Percentiles rank a stretch among this genome's conserved stretches.
phyloP scores from a whole-genome alignment of 2,329 filamentous ascomycete species.

The Phaeophleospora eucalypticola region DNA sequence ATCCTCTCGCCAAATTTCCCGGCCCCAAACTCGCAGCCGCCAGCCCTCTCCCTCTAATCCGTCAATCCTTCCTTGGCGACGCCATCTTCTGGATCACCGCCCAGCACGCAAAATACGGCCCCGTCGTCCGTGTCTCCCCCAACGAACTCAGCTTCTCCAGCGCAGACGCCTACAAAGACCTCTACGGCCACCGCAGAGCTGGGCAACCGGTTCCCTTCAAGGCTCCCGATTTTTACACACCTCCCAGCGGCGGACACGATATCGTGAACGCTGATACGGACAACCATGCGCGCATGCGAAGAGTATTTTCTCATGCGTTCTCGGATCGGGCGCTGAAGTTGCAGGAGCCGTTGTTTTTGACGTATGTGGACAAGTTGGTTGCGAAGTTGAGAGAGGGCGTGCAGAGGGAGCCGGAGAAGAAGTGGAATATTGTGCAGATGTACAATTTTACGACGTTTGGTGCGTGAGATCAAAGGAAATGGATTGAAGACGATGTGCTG shows the following conservation, averaged over 20 bases:
- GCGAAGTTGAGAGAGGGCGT: conserved; percentile 33
- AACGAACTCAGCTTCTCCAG: conserved; percentile 45
- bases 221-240: conserved; percentile 25
- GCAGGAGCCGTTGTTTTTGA: conserved; percentile 36
- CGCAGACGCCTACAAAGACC: conserved; percentile 40
- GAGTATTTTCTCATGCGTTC: conserved; percentile 16
- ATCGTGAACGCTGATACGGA: conserved; percentile 10
- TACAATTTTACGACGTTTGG: conserved; percentile 32
- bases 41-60: conserved; percentile 5
- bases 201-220: conserved; percentile 9
- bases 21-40: conserved; percentile 29
- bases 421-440: conserved; percentile 27
- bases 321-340: conserved; percentile 31
- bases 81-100: conserved; percentile 6
- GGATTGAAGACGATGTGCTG: too few relatives aligned
- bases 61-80: conserved; percentile 5
- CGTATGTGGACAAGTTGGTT: conserved; percentile 40
- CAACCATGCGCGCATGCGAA: conserved; percentile 11
- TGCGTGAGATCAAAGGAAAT: too few relatives aligned
- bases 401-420: conserved; percentile 17
- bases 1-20: conserved; percentile 39
- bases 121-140: conserved; percentile 45
- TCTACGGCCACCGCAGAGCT: conserved; percentile 28
- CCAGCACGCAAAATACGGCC: conserved; percentile 38
- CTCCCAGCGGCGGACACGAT: conserved; percentile 28